phyloP scores from a whole-genome alignment of 2,329 filamentous ascomycete species.

The Emergomyces pasteurianus region DNA sequence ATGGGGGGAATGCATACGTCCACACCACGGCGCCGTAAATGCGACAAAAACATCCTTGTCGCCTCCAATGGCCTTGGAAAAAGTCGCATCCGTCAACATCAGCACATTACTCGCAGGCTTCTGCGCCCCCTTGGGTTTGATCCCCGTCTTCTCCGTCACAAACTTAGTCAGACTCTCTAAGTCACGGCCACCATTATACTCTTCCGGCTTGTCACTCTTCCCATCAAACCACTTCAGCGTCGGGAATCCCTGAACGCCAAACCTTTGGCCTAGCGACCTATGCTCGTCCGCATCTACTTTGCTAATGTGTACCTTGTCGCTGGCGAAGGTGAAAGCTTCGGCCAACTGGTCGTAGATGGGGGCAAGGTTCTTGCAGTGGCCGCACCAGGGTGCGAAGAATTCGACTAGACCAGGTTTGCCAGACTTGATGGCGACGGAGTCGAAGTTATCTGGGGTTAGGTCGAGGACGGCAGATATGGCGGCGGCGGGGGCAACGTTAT shows the following conservation, averaged over 20 bases:
- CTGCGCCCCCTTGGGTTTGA: conserved; percentile 56
- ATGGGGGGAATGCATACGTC: conserved; percentile 56
- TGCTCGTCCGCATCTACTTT: conserved; percentile 95
- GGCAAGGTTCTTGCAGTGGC: conserved; percentile 96
- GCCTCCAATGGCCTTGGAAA: conserved; percentile 63
- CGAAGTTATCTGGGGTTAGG: conserved; percentile 82
- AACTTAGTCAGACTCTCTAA: conserved; percentile 73
- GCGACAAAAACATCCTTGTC: conserved; percentile 89
- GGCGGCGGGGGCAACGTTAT: conserved; percentile 45
- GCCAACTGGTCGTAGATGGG: conserved; percentile 91
- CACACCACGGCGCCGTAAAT: conserved; percentile 97
- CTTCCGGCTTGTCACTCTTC: conserved; percentile 70
- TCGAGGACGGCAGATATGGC: conserved; percentile 79
- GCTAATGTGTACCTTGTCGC: conserved; percentile 72
- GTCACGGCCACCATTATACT: conserved; percentile 80
- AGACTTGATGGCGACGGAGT: conserved; percentile 74
- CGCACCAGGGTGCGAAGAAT: conserved; percentile 98
- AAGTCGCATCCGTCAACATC: conserved; percentile 68
- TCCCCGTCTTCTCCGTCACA: conserved; percentile 73
- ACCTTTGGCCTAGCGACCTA: conserved; percentile 70
- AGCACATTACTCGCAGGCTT: conserved; percentile 60
- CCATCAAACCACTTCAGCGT: conserved; percentile 98
- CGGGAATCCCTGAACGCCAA: conserved; percentile 86
- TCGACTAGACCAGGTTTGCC: conserved; percentile 94
- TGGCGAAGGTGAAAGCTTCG: conserved; percentile 55